Conservation (phyloP, 2,329 filamentous ascomycete genomes). For the Aciculosporium take region DNA sequence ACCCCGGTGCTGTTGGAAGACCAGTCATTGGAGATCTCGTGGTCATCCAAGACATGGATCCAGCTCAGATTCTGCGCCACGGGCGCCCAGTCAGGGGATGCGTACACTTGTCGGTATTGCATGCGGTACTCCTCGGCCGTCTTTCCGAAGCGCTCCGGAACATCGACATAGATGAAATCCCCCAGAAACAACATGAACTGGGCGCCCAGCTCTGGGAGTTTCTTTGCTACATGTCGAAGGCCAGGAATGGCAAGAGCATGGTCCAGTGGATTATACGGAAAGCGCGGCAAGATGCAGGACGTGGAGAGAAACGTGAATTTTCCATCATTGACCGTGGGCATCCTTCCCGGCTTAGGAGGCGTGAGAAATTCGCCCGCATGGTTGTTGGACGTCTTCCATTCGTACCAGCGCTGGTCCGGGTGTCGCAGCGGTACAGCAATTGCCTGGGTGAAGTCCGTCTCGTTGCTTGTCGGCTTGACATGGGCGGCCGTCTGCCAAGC, state of each 20-base stretch:
- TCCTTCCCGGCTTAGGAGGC: conserved; percentile 54
- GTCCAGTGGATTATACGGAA: conserved; percentile 76
- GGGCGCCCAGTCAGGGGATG: conserved; percentile 77
- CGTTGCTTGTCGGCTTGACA: conserved; percentile 51
- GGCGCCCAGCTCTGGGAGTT: conserved; percentile 55
- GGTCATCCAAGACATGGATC: conserved; percentile 94
- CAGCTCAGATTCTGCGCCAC: conserved; percentile 74
- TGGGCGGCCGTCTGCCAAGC: conserved; percentile 54
- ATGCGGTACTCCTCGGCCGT: conserved; percentile 64
- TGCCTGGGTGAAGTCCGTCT: conserved; percentile 69
- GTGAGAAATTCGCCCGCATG: conserved; percentile 70
- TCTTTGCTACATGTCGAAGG: conserved; percentile 59
- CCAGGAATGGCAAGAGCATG: conserved; percentile 75
- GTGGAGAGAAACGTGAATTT: conserved; percentile 84
- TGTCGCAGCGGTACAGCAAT: conserved; percentile 51
- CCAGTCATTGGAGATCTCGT: conserved; percentile 87
- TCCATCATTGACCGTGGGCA: conserved; percentile 44
- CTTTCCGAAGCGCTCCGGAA: conserved; percentile 64
- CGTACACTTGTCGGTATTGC: conserved; percentile 92
- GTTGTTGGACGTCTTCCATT: conserved; percentile 78
- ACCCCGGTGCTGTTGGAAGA: conserved; percentile 42
- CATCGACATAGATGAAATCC: conserved; percentile 84
- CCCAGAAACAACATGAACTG: conserved; percentile 74
- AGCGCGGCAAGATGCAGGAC: conserved; percentile 81
- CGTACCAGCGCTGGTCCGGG: conserved; percentile 58